phyloP scores from a whole-genome alignment of 208 protist genomes.

The Leishmania martiniquensis region DNA sequence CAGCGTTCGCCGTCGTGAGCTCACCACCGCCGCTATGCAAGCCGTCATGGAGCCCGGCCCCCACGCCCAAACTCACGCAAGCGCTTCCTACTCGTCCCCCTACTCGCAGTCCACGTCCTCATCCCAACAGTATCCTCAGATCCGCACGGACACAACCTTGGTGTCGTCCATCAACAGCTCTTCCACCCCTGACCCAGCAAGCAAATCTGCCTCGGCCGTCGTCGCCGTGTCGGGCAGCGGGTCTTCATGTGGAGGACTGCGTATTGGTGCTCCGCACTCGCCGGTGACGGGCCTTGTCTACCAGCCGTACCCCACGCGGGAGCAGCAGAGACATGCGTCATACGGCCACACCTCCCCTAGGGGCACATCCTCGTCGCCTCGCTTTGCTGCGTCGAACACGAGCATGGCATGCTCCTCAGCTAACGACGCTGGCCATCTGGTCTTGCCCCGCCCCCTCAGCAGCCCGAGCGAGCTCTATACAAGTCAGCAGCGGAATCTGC shows the following conservation, averaged over 20 bases:
- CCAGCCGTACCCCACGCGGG: neutral
- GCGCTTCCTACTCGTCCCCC: neutral
- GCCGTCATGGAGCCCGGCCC: neutral
- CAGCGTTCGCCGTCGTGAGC: neutral
- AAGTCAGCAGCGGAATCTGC: neutral
- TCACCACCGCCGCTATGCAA: neutral
- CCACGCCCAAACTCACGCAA: neutral
- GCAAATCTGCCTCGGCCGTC: constrained; percentile 6
- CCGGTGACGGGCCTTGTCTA: neutral
- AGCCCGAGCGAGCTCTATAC: neutral
- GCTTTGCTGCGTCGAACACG: constrained; percentile 10
- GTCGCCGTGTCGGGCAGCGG: neutral
- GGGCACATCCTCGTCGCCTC: neutral
- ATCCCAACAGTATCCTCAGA: constrained; percentile 19
- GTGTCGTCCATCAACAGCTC: constrained; percentile 23
- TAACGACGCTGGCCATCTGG: constrained; percentile 2
- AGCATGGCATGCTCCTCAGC: constrained; percentile 30
- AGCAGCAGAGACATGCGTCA: constrained; percentile 6
- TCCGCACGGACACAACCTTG: constrained; percentile 22
- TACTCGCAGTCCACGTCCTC: constrained; percentile 7
- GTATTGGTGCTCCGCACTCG: neutral
- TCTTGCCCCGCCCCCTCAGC: neutral
- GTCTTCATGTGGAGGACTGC: neutral
- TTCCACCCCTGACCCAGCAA: constrained; percentile 5
- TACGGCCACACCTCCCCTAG: neutral